phyloP scores from a whole-genome alignment of 2,329 filamentous ascomycete species.

The Colletotrichum lindemuthianum region DNA sequence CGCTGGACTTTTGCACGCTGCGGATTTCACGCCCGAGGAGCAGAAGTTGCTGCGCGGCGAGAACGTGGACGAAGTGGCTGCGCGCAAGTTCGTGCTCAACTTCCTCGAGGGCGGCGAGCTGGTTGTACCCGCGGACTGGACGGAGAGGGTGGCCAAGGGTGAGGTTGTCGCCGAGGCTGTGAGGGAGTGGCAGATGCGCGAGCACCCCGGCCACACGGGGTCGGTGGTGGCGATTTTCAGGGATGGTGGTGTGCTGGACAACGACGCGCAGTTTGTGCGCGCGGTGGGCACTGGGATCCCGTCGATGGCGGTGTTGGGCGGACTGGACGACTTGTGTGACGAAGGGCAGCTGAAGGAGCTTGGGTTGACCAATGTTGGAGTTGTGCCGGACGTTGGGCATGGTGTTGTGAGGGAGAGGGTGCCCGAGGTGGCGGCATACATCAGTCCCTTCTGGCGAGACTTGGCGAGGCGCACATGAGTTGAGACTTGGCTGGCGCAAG shows the following conservation, averaged over 20 bases:
- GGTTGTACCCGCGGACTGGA: slow-evolving; percentile 55
- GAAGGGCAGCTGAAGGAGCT: slow-evolving; percentile 28
- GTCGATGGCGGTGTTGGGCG: slow-evolving; percentile 39
- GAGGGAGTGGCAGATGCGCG: slow-evolving; percentile 56
- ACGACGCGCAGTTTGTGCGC: slow-evolving; percentile 38
- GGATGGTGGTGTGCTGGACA: slow-evolving; percentile 55
- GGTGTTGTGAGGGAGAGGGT: slow-evolving; percentile 41
- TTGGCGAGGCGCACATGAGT: background rate
- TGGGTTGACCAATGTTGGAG: slow-evolving; percentile 38
- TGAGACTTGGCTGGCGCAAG: background rate
- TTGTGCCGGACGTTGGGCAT: slow-evolving; percentile 39
- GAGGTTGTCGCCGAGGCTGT: slow-evolving; percentile 59
- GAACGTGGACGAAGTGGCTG: slow-evolving; percentile 43
- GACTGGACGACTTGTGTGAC: slow-evolving; percentile 39
- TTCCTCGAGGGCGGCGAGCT: slow-evolving; percentile 56
- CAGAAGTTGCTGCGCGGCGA: slow-evolving; percentile 38
- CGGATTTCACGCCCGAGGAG: slow-evolving; percentile 42
- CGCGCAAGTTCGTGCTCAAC: slow-evolving; percentile 48
- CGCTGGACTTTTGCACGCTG: slow-evolving; percentile 51
- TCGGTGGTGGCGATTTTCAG: slow-evolving; percentile 58
- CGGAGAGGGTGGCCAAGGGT: slow-evolving; percentile 49
- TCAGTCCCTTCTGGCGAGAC: slow-evolving; percentile 38
- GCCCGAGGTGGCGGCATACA: slow-evolving; percentile 34
- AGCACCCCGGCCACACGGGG: slow-evolving; percentile 56
- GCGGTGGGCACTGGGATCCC: slow-evolving; percentile 32